phyloP scores from a whole-genome alignment of 148 eudicot genomes.

The Heliamphora exappendiculata region DNA sequence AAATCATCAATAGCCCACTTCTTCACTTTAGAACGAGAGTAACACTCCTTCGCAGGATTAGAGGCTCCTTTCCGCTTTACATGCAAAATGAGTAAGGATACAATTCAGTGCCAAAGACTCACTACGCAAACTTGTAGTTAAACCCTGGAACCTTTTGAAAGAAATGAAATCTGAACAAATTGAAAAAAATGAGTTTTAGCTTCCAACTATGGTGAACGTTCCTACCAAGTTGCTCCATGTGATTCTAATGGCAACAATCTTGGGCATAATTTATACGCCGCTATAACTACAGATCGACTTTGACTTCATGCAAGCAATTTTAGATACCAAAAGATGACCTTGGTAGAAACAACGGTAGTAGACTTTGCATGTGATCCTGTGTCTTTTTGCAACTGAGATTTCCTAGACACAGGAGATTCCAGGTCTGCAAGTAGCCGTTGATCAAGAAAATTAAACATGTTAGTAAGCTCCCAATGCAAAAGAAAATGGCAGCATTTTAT shows the following conservation, averaged over 20 bases:
- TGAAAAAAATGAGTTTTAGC: not conserved
- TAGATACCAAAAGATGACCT: conserved; percentile 32
- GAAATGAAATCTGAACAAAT: not conserved
- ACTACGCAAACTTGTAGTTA: not conserved
- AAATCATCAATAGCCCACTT: conserved; percentile 87
- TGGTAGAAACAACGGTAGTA: conserved; percentile 27
- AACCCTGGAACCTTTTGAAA: not conserved
- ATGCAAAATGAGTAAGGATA: not conserved
- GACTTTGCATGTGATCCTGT: conserved; percentile 20
- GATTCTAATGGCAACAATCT: not conserved
- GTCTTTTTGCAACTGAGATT: conserved; percentile 38
- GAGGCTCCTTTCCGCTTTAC: conserved; percentile 24
- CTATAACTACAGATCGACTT: not conserved
- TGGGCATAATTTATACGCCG: not conserved
- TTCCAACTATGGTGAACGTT: not conserved
- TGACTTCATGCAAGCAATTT: not conserved
- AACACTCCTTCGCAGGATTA: conserved; percentile 27
- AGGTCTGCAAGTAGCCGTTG: conserved; percentile 37
- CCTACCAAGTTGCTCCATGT: conserved; percentile 4
- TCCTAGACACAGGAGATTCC: conserved; percentile 34
- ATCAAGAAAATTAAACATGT: conserved; percentile 1
- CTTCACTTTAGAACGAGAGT: conserved; percentile 57
- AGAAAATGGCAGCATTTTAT: not conserved
- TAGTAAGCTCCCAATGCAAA: not conserved
- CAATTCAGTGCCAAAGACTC: not conserved